Evolutionary conservation across 768 basidiomycete species (phyloP), one percentile per base, ranked within the genome.

Genomic region (Lentinula boryana): DNA sequence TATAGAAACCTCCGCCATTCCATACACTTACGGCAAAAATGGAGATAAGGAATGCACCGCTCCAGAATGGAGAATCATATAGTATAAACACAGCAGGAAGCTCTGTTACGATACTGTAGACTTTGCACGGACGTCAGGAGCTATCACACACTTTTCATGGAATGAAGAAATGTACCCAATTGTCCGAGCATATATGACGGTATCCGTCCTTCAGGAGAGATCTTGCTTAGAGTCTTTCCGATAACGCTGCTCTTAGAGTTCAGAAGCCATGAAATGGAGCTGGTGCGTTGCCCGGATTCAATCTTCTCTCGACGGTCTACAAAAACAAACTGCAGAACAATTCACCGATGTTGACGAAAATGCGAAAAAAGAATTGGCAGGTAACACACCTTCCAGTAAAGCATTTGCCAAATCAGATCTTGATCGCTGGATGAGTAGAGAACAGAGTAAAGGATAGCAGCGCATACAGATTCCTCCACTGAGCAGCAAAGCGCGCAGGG

Each of bases 1-100:
- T 95, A 71, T 97, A 97, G 78, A 88, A 97, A 1, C 91, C 92
- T 23, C 91, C 94, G 10, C 95, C 95, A 69, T 98, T 98, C 95
- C 95, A 98, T 0, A 90, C 93, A 62, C 90, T 90, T 48, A 94
- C 91, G 15, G 83, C 77, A 67, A 98, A 92, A 48, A 98, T 89
- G 64, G 82, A 64, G 38, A 95, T 74, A 21, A 98, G 74, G 75
- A 94, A 97, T 2, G 80, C 71, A 16, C 82, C 84, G 66, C 91
- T 94, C 84, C 88, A 91, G 60, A 81, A 76, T 2, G 89, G 75
- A 66, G 87, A 91, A 67, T 91, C 82, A 68, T 96, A 96, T 46
- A 97, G 78, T 32, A 95, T 56, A 67, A 86, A 91, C 3, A 95
- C 84, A 9, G 93, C 89, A 0, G 93, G 92, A 4, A 95, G 71